Conservation (phyloP, 2,329 filamentous ascomycete species). For the Fusarium papillatum region DNA sequence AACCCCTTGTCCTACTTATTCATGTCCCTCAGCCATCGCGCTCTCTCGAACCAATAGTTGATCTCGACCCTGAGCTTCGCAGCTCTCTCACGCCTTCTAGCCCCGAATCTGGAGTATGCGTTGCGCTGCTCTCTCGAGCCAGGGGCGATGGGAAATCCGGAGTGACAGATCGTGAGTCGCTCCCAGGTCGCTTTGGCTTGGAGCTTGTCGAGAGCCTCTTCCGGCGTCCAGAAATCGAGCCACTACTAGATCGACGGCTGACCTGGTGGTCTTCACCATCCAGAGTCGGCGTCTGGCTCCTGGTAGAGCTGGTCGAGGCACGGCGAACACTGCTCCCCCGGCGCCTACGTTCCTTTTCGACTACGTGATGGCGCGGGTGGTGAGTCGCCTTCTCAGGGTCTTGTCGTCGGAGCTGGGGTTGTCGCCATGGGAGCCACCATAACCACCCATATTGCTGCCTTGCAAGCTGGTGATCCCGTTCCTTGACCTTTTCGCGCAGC, state of each 20-base stretch:
- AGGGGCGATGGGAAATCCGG: slow-evolving; percentile 68
- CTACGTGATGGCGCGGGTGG: slow-evolving; percentile 57
- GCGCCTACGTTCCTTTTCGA: slow-evolving; percentile 62
- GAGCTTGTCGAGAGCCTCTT: slow-evolving; percentile 63
- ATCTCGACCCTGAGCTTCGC: slow-evolving; percentile 37
- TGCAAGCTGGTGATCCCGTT: slow-evolving; percentile 76
- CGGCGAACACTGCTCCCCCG: slow-evolving; percentile 67
- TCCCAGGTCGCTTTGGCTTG: slow-evolving; percentile 58
- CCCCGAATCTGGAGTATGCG: slow-evolving; percentile 37
- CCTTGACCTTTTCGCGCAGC: slow-evolving; percentile 77
- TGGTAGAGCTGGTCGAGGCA: slow-evolving; percentile 64
- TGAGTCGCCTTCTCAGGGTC: slow-evolving; percentile 54
- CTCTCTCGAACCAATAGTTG: slow-evolving; percentile 37
- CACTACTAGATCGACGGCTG: slow-evolving; percentile 61
- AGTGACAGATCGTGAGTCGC: slow-evolving; percentile 66
- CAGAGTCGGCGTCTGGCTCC: slow-evolving; percentile 62
- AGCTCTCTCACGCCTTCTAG: slow-evolving; percentile 40
- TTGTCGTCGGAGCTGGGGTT: slow-evolving; percentile 50
- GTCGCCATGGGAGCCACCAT: slow-evolving; percentile 86
- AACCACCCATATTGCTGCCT: slow-evolving; percentile 80
- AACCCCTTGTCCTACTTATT: slow-evolving; percentile 3
- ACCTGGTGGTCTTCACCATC: slow-evolving; percentile 59
- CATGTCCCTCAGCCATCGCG: slow-evolving; percentile 8
- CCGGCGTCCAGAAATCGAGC: slow-evolving; percentile 63
- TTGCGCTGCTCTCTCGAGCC: slow-evolving; percentile 59